Base-by-base conservation (phyloP, 176 grass and related monocot species). In the Canna indica region DNA sequence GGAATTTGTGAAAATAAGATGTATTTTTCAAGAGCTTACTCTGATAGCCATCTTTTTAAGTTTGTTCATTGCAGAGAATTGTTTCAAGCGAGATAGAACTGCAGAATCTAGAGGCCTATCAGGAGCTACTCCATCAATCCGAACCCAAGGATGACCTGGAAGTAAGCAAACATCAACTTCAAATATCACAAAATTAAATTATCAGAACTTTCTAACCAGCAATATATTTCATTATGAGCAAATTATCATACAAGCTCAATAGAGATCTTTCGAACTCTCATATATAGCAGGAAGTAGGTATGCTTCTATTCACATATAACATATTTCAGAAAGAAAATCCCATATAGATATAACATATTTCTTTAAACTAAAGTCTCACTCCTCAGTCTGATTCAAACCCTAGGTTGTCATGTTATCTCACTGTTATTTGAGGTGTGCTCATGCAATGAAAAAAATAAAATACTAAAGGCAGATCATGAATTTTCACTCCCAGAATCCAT, bases 61-160 rank as follows among this genome's bases (percentile, higher is more conserved):
- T 32, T 70, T 70, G 45, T 70, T 70, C 68, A 70, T 70, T 47
- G 68, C 68, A 50, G 68, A 70, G 41, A 70, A 70, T 48, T 70
- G 68, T 47, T 70, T 70, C 45, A 70, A 20, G 27, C 68, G 68
- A 50, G 68, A 70, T 47, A 70, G 68, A 50, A 70, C 68, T 32
- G 68, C 68, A 52, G 68, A 70, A 50, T 70, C 68, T 24, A 70
- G 68, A 70, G 68, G 68, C 46, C 33, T 52, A 50, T 70, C 68
- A 50, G 68, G 68, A n/a, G 68, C 68, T 7, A 70, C 68, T 32
- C 68, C 68, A 70, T 70, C 44, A 32, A 50, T 50, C 28, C 50
- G 68, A 20, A 70, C 45, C 68, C 68, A 70, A 22, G 68, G 68
- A 70, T 70, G 68, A 48, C 25, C 68, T 70, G 68, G 30, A 33